These are phyloP conservation scores for Stromatinia cepivora DNA, from an alignment of 2,329 filamentous ascomycete genomes.

Conservation along the genomic window DNA sequence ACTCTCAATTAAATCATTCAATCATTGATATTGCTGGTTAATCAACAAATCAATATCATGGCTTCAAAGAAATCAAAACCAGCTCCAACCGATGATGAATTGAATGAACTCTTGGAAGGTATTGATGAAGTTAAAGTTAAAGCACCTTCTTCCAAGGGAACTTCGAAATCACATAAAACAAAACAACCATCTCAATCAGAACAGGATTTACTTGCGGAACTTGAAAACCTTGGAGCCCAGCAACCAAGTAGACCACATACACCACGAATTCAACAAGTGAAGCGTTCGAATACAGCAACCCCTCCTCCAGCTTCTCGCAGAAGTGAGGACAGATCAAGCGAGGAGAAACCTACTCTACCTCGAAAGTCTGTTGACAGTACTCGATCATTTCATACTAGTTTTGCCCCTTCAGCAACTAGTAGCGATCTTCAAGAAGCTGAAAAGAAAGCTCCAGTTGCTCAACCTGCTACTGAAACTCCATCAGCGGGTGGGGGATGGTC, in stretches of 20 bases:
- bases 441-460: conserved; percentile 51
- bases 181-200: conserved; percentile 45
- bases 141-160: conserved; percentile 47
- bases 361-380: conserved; percentile 79
- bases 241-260: conserved; percentile 78
- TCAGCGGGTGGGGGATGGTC: conserved; percentile 67
- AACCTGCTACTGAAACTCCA: conserved; percentile 41
- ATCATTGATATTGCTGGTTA: background rate
- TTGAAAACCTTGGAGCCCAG: conserved; percentile 71
- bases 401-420: conserved; percentile 68
- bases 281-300: conserved; percentile 49
- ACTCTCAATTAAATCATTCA: background rate
- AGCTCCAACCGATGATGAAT: conserved; percentile 58
- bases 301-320: conserved; percentile 53
- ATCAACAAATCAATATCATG: conserved; percentile 45
- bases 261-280: conserved; percentile 64
- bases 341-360: conserved; percentile 57
- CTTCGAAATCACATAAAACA: conserved; percentile 40
- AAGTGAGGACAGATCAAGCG: conserved; percentile 46
- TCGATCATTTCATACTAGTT: conserved; percentile 68
- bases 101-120: conserved; percentile 65
- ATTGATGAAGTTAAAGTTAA: conserved; percentile 54
- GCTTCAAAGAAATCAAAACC: conserved; percentile 59
- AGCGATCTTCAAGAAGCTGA: conserved; percentile 58
- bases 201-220: conserved; percentile 81